phyloP scores from a whole-genome alignment of 208 protist species.

The Acanthamoeba culbertsoni region DNA sequence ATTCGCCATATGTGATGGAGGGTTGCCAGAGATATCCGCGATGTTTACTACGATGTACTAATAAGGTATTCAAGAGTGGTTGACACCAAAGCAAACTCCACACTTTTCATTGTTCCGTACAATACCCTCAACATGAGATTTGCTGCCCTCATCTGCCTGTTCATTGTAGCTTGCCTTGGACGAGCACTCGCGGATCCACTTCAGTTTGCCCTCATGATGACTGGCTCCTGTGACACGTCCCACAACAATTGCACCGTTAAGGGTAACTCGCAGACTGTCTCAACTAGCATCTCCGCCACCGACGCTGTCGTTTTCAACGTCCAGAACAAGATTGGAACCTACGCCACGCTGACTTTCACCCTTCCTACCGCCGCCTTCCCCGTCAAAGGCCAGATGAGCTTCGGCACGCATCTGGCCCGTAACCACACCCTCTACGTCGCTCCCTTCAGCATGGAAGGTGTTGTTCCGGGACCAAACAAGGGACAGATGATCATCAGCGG shows the following conservation, averaged over 20 bases:
- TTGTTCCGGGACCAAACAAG: background rate
- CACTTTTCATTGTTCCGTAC: no score
- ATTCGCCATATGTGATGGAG: no score
- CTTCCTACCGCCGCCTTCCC: background rate
- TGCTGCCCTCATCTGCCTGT: background rate
- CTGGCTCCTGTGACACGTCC: background rate
- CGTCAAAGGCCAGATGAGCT: background rate
- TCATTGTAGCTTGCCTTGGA: background rate
- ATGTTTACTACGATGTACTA: no score
- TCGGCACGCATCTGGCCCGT: background rate
- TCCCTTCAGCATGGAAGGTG: background rate
- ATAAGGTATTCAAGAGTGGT: no score
- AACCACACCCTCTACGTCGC: background rate
- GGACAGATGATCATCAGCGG: background rate
- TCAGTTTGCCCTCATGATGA: slow-evolving; percentile 33
- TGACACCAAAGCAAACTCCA: no score
- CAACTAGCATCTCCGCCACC: background rate
- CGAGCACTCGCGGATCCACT: background rate
- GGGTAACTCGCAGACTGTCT: slow-evolving; percentile 11
- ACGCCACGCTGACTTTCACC: background rate
- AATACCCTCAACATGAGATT: no score
- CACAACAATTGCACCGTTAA: background rate
- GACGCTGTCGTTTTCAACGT: slow-evolving; percentile 7
- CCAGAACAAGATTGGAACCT: background rate
- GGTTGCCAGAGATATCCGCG: no score